Evolutionary conservation across 78 protist genomes (phyloP), one percentile per base, ranked within the genome.

Genomic region (Isochrysis galbana): DNA sequence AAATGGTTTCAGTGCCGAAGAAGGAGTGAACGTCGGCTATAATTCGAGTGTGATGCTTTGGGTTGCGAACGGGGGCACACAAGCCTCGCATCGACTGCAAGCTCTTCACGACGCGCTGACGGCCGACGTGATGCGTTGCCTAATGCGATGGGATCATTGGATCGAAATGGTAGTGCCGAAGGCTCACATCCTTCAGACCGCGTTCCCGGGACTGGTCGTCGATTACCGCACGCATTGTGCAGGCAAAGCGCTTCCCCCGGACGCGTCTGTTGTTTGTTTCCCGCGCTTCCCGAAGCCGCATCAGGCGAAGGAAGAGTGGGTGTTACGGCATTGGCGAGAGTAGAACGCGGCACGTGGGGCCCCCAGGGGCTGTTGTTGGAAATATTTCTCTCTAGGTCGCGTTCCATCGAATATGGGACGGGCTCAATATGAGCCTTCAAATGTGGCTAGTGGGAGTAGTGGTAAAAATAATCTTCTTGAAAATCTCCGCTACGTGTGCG

Each of bases 241-340:
- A 2, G 39, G 17, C 44, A 3, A 46, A 26, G 74, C 74, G 36
- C 74, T 34, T 23, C 55, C 51, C 17, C 88, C 88, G 5, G 34
- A 25, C 55, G 88, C 88, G 4, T 19, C 47, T 17, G 39, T 80
- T 29, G 88, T 80, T 11, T 44, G 55, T 39, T 80, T 80, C 54
- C 88, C 88, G 88, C 88, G 88, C 55, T 29, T 1, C 4, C 88
- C 88, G 26, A 80, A 80, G 54, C 88, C 88, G 34, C 88, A 80
- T 54, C 29, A 80, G 88, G 88, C 36, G 42, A 5, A 0, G n/a
- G n/a, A 22, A 5, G 46, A 36, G 86, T 77, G 86, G 86, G 86
- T 70, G 80, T 34, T 19, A 5, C 41, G 19, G 41, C 41, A 34
- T 22, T 70, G 80, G 80, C 2, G 39, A 61, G 74, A 51, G 61